Conservation (phyloP, 805 yeast species). For the Diddensiella transvaalensis region DNA sequence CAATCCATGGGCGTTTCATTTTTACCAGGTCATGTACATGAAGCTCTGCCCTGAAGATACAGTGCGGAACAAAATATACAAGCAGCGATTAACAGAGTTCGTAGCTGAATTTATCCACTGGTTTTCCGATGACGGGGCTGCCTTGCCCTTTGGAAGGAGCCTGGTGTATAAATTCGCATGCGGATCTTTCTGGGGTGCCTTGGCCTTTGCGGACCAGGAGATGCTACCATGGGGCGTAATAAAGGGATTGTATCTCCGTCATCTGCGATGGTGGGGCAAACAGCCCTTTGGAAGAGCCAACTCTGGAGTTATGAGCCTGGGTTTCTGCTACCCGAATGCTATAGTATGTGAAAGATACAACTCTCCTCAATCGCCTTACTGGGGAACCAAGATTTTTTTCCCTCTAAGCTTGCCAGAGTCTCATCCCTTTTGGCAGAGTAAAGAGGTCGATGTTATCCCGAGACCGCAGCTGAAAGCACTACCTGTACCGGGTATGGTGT, state of each 20-base stretch:
- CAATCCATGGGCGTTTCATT: constrained; percentile 33
- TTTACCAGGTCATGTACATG: constrained; percentile 29
- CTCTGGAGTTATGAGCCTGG: constrained; percentile 21
- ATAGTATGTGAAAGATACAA: constrained; percentile 25
- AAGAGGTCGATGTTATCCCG: constrained; percentile 10
- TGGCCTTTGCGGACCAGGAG: constrained; percentile 21
- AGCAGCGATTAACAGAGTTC: constrained; percentile 26
- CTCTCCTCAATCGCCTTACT: constrained; percentile 24
- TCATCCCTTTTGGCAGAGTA: constrained; percentile 22
- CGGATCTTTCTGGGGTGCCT: constrained; percentile 24
- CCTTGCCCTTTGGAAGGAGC: constrained; percentile 25
- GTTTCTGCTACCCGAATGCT: constrained; percentile 23
- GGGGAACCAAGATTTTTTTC: constrained; percentile 23
- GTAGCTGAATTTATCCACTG: constrained; percentile 27
- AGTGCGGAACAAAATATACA: constrained; percentile 20
- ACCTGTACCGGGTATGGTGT: constrained; percentile 18
- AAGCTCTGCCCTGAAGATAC: constrained; percentile 22
- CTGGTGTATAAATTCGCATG: constrained; percentile 23
- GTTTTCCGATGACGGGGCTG: constrained; percentile 24
- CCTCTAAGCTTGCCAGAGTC: constrained; percentile 19
- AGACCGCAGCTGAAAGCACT: constrained; percentile 3
- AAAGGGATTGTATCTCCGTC: constrained; percentile 21
- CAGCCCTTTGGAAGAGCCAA: constrained; percentile 22
- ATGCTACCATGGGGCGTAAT: constrained; percentile 23
- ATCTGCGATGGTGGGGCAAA: constrained; percentile 25